Conservation (phyloP, 2,329 filamentous ascomycete genomes). For the Phyllosticta citriasiana region DNA sequence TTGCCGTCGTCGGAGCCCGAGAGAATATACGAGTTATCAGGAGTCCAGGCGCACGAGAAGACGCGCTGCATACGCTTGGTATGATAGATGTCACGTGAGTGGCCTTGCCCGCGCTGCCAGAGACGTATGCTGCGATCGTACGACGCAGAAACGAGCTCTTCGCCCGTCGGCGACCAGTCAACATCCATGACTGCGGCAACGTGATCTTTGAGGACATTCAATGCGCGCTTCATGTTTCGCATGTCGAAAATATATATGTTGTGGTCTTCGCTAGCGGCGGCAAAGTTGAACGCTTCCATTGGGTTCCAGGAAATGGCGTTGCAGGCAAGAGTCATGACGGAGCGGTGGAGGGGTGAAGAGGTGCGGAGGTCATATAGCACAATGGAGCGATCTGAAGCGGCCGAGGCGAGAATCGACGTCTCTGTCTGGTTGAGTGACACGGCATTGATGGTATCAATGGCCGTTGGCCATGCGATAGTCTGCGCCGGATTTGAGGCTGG, state of each 20-base stretch:
- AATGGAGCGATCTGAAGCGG: constrained; percentile 71
- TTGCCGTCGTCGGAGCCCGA: constrained; percentile 93
- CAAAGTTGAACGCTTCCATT: constrained; percentile 94
- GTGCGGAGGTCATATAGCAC: constrained; percentile 90
- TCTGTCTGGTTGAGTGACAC: constrained; percentile 85
- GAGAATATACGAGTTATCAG: constrained; percentile 81
- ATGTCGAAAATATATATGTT: constrained; percentile 92
- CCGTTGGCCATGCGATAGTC: constrained; percentile 76
- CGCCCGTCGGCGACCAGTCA: constrained; percentile 87
- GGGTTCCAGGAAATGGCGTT: constrained; percentile 90
- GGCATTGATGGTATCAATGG: constrained; percentile 79
- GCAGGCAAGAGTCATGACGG: constrained; percentile 68
- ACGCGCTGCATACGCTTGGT: constrained; percentile 97
- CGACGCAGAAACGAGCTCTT: constrained; percentile 82
- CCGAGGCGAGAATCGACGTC: constrained; percentile 79
- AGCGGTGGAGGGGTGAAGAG: constrained; percentile 69
- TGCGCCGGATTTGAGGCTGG: constrained; percentile 70
- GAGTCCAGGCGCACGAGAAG: constrained; percentile 74
- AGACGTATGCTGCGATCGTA: constrained; percentile 83
- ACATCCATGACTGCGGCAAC: constrained; percentile 93
- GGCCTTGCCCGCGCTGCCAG: constrained; percentile 70
- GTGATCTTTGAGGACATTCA: constrained; percentile 85
- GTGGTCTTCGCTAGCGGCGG: constrained; percentile 88
- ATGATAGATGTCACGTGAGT: constrained; percentile 89
- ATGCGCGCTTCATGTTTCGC: constrained; percentile 74